Conservation (phyloP, 148 eudicot genomes). For the Polygonum maritimum region DNA sequence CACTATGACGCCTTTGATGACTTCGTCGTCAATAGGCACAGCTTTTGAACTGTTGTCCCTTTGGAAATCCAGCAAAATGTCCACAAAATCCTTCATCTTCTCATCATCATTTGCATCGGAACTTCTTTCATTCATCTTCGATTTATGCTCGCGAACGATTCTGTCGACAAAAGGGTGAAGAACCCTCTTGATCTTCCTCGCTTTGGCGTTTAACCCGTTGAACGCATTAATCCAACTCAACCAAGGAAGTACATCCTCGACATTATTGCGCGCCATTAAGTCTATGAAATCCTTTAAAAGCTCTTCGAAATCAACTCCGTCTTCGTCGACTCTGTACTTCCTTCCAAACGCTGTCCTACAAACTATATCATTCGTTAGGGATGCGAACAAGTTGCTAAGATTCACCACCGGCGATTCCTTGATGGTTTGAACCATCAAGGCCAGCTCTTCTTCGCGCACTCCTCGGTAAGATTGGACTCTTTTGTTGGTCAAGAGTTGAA, state of each 20-base stretch:
- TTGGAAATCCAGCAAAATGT: background rate
- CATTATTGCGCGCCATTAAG: background rate
- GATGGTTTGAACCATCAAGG: background rate
- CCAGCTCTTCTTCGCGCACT: background rate
- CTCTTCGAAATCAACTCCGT: background rate
- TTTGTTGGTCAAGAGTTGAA: background rate
- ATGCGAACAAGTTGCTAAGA: background rate
- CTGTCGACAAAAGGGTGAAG: background rate
- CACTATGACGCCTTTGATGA: background rate
- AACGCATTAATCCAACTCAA: background rate
- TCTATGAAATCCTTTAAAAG: background rate
- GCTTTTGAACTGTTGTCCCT: background rate
- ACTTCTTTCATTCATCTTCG: background rate
- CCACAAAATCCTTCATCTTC: background rate
- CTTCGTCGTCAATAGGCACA: background rate
- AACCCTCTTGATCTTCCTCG: background rate
- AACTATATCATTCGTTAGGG: background rate
- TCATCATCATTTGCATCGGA: background rate
- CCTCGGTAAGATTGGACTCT: background rate
- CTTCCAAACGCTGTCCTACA: background rate
- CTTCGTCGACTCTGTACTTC: background rate
- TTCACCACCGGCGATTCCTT: background rate
- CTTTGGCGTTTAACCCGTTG: background rate
- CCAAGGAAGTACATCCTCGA: constrained; percentile 5
- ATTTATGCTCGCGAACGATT: background rate